A percentile compares a stretch with the other conserved stretches of the same genome.
phyloP scores from a whole-genome alignment of 305 asterid species.

The Lippia alba region DNA sequence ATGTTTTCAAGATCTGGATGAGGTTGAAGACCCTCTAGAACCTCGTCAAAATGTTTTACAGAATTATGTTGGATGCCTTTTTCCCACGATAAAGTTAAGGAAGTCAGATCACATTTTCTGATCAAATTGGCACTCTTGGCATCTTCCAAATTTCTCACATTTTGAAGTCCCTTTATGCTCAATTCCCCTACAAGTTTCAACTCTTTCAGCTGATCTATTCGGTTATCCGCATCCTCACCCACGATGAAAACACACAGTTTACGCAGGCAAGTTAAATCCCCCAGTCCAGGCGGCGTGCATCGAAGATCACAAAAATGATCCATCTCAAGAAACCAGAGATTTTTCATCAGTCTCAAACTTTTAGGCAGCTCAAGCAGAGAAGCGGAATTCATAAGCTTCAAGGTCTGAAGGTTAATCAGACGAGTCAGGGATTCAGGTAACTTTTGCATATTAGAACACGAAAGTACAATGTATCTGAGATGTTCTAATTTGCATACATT shows the following conservation, averaged over 20 bases:
- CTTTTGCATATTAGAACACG: neutral
- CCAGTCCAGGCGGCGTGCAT: conserved; percentile 37
- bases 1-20: conserved; percentile 30
- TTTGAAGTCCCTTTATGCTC: conserved; percentile 28
- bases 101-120: conserved; percentile 11
- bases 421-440: conserved; percentile 30
- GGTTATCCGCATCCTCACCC: conserved; percentile 23
- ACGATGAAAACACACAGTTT: conserved; percentile 39
- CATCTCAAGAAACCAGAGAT: conserved; percentile 23
- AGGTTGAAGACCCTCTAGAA: conserved; percentile 38
- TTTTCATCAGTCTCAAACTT: conserved; percentile 21
- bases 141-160: neutral
- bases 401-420: conserved; percentile 38
- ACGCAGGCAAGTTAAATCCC: conserved; percentile 26
- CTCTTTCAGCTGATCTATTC: conserved; percentile 33
- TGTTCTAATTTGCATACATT: conserved; percentile 20
- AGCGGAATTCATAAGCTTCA: neutral
- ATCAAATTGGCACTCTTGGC: conserved; percentile 35
- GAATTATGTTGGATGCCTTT: neutral
- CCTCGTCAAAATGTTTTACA: conserved; percentile 31
- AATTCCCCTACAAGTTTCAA: conserved; percentile 26
- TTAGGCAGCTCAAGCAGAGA: conserved; percentile 38
- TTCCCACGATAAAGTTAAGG: conserved; percentile 30
- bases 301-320: neutral
- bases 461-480: conserved; percentile 26